phyloP scores from a whole-genome alignment of 495 filamentous ascomycete genomes.

The Monascus purpureus region DNA sequence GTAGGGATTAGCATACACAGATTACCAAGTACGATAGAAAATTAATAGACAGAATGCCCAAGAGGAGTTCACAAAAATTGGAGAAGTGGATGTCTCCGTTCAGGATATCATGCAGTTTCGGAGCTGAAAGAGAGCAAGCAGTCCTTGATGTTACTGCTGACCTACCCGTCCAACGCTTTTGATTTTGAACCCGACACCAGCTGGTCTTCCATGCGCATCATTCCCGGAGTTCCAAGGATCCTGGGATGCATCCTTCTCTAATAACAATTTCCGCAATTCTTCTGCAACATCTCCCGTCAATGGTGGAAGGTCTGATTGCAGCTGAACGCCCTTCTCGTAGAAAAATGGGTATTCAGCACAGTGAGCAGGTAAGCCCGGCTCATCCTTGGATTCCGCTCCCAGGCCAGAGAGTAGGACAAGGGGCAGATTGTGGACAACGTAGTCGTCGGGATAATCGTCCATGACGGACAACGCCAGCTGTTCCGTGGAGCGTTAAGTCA shows the following conservation, averaged over 20 bases:
- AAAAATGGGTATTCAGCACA: constrained; percentile 32
- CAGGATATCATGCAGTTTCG: too few relatives aligned
- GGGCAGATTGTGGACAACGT: constrained; percentile 70
- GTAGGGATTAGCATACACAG: constrained; percentile 11
- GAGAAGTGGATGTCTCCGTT: too few relatives aligned
- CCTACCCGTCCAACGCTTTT: constrained; percentile 67
- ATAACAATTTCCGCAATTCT: constrained; percentile 52
- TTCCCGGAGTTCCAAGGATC: constrained; percentile 43
- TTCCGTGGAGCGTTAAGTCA: constrained; percentile 13
- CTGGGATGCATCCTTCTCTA: constrained; percentile 48
- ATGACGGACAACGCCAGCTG: constrained; percentile 39
- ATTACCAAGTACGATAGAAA: too few relatives aligned
- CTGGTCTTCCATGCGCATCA: constrained; percentile 14
- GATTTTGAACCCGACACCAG: constrained; percentile 41
- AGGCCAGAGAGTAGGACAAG: constrained; percentile 69
- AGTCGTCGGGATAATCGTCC: constrained; percentile 77
- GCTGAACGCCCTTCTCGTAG: constrained; percentile 41
- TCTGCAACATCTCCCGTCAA: constrained; percentile 51
- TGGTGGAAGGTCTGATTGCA: constrained; percentile 53
- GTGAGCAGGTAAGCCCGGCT: neutral
- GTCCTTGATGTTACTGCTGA: too few relatives aligned
- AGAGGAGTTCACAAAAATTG: too few relatives aligned
- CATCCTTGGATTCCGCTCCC: constrained; percentile 19
- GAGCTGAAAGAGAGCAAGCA: too few relatives aligned
- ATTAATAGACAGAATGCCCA: neutral